Evolutionary conservation across 305 asterid genomes (phyloP).

Genomic region (Fraxinus greggii): DNA sequence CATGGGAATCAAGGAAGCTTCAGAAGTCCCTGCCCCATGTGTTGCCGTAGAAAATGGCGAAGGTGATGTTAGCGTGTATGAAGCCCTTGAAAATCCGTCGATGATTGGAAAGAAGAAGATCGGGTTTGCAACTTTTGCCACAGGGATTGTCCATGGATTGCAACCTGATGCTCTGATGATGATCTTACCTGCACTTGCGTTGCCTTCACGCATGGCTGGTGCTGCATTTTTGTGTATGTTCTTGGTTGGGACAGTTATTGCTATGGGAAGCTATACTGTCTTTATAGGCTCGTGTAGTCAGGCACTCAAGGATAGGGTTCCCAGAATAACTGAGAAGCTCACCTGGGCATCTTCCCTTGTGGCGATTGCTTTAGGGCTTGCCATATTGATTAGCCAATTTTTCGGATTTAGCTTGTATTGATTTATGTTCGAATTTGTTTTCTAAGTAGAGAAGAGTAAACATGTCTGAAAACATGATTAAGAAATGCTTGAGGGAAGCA

Average conservation of each 20-base stretch:
- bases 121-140: constrained; percentile 90
- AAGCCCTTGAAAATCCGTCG: constrained; percentile 41
- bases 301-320: constrained; percentile 83
- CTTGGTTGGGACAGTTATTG: constrained; percentile 84
- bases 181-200: constrained; percentile 87
- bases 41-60: constrained; percentile 67
- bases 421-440: constrained; percentile 23
- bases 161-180: constrained; percentile 95
- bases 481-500: not conserved
- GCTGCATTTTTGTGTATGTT: constrained; percentile 84
- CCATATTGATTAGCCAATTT: constrained; percentile 70
- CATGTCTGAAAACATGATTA: not conserved
- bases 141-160: constrained; percentile 89
- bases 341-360: constrained; percentile 91
- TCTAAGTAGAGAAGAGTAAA: not conserved
- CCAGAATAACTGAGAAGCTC: constrained; percentile 90
- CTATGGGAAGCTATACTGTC: constrained; percentile 95
- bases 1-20: constrained; percentile 89
- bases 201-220: constrained; percentile 94
- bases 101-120: constrained; percentile 57
- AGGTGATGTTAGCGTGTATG: constrained; percentile 53
- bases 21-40: constrained; percentile 62
- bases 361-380: constrained; percentile 77
- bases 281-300: constrained; percentile 87
- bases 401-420: constrained; percentile 82